Evolutionary conservation across 2,329 filamentous ascomycete species (phyloP), one percentile per base, ranked within the genome.

Genomic region (Sodiomyces alkalinus): DNA sequence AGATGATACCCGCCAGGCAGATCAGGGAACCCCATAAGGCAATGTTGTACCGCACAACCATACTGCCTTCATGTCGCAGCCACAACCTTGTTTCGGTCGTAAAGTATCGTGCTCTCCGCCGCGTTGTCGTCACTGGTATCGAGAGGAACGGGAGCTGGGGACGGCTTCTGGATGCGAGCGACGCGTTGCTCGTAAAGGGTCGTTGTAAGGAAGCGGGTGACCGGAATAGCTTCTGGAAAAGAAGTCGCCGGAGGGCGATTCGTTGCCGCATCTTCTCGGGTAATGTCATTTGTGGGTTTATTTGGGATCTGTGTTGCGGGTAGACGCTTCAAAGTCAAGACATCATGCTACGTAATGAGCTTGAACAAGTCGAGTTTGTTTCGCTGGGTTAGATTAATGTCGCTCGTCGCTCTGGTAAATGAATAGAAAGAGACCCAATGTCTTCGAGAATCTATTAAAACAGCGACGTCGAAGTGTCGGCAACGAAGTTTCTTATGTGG

Each of bases 11-110:
- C 21, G 69, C 56, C 22, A 73, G 51, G 33, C 77, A 65, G 24
- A 65, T 55, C 6, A 74, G 49, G 22, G 74, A 65, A 10, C 72
- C 65, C 63, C 74, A 86, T 22, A 80, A 51, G 17, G 69, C 62
- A n/a, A 64, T 42, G 0, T 67, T 74, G 48, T 72, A 82, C 39
- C 80, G 80, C 18, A 74, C 56, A 22, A 74, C 76, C 17, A 79
- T 62, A 42, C 70, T 71, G 26, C 81, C 60, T 42, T 87, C 79
- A 37, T 78, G 64, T 37, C 69, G 75, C 33, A 86, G 58, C 59
- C 74, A 82, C 36, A 61, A 57, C 38, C 72, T 77, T 36, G 73
- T 72, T 46, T 85, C 77, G 0, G 81, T 92, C n/a, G 80, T 83
- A 34, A 92, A 68, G 35, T 80, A 69, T 29, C 86, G 76, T 4